Base-by-base conservation (phyloP, 2,329 filamentous ascomycete genomes). In the Xylaria polymorpha region DNA sequence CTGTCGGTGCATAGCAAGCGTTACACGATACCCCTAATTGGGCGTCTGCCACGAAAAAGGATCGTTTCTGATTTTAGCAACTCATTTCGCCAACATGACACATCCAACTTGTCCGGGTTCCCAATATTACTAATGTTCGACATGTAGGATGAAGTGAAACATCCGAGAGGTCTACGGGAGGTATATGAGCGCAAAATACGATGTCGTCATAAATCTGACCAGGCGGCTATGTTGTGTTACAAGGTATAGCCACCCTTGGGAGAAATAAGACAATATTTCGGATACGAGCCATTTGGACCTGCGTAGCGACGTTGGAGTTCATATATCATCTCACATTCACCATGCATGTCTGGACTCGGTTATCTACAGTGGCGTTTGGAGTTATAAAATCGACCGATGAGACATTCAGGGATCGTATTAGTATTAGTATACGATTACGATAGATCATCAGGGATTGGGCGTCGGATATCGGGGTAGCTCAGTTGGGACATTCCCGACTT, bases 401-500 rank as follows among this genome's bases (percentile, higher is more conserved):
- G 35, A 25, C 9, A 18, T 20, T 12, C 35, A 22, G 10, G 35
- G 50, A 53, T 53, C 8, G 22, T 25, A 5, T 7, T 50, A 50
- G 12, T 20, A 37, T 1, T 9, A 9, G 35, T 37, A 37, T 8
- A 12, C 10, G 25, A 37, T 37, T 50, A 50, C 46, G 22, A 20
- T 35, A 35, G 18, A 7, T 44, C 3, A 20, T n/a, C 50, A 10
- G 25, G 50, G 8, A 53, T n/a, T 44, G 39, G 56, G 35, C 12
- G 14, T 46, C n/a, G 32, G 10, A 6, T 50, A 44, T 69, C 67
- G 67, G 67, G 67, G 53, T 46, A 64, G 44, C 67, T 69, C 1
- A 67, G 46, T 69, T 67, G 41, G 67, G 67, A 65, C 60, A 44
- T n/a, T 63, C n/a, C 67, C 67, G 67, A 67, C 46, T 61, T 58